Base-by-base conservation (phyloP, 2,329 filamentous ascomycete species). In the Phialemoniopsis sp. region DNA sequence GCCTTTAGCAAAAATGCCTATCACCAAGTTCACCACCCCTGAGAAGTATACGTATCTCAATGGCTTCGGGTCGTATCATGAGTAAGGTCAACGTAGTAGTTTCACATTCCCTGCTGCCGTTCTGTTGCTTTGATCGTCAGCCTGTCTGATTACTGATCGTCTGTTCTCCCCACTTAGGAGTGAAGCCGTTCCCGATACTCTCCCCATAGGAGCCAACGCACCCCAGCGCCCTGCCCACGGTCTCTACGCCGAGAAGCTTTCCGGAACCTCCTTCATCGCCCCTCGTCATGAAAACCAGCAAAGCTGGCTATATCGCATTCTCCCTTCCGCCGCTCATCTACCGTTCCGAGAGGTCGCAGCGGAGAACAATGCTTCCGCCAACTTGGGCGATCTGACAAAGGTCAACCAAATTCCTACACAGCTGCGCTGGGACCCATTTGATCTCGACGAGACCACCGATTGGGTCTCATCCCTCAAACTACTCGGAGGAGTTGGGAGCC, bases 401-500 rank as follows among this genome's bases (percentile, higher is more conserved):
- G 88, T 49, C 80, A n/a, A 85, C 51, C 82, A 87, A 51, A 84
- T 89, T 37, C 87, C 87, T 4, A 89, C 90, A 55, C 86, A 91
- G 60, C 70, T 91, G 21, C 78, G 86, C 48, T 93, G 87, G 87
- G 81, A 86, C 48, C 82, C 70, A 3, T 88, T 89, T 56, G 82
- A 89, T 50, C 64, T 87, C 36, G 80, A 87, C 46, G 72, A 59
- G 16, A 46, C 60, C 6, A 59, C 65, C 6, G 70, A 78, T 46
- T 82, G 80, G 39, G 67, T 79, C 32, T 64, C 66, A 7, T 72
- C 72, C 2, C 63, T 91, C 46, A 80, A 85, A 43, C 71, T 90
- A 14, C 71, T 95, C 10, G 87, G 85, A 2, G 87, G 87, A 4
- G 80, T 87, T 0, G 89, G 89, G 13, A 85, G 93, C 51, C 82